Conservation (phyloP, 768 basidiomycete genomes). For the Russula brevipes region DNA sequence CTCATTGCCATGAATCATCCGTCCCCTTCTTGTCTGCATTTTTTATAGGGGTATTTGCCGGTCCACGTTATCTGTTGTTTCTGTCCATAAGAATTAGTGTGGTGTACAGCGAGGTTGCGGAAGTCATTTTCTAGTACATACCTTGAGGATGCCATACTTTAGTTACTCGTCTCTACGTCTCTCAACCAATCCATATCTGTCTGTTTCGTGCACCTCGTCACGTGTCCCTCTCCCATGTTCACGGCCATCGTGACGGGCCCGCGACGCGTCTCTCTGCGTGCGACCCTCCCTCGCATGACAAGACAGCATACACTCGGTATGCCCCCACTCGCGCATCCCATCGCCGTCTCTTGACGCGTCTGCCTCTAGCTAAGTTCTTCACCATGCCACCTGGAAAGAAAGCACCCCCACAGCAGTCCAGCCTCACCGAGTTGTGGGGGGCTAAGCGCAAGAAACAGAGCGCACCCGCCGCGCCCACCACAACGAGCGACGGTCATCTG, state of each 20-base stretch:
- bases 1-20: neutral
- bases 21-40: conserved; percentile 15
- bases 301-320: conserved; percentile 72
- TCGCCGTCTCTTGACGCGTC: neutral
- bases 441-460: conserved; percentile 38
- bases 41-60: conserved; percentile 25
- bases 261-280: conserved; percentile 7
- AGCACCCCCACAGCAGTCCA: conserved; percentile 72
- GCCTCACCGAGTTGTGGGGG: conserved; percentile 69
- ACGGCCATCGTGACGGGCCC: conserved; percentile 13
- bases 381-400: conserved; percentile 67
- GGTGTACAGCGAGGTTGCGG: conserved; percentile 1
- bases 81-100: conserved; percentile 9
- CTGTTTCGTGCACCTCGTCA: conserved; percentile 14
- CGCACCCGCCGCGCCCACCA: conserved; percentile 25
- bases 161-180: conserved; percentile 7
- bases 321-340: neutral
- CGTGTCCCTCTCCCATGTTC: conserved; percentile 14
- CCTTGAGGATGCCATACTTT: conserved; percentile 20
- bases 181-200: neutral
- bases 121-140: conserved; percentile 15
- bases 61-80: conserved; percentile 20
- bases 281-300: conserved; percentile 41
- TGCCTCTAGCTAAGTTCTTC: conserved; percentile 61
- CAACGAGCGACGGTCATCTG: conserved; percentile 17